phyloP scores from a whole-genome alignment of 192 early-diverging fungal species.

The Entophlyctis helioformis region DNA sequence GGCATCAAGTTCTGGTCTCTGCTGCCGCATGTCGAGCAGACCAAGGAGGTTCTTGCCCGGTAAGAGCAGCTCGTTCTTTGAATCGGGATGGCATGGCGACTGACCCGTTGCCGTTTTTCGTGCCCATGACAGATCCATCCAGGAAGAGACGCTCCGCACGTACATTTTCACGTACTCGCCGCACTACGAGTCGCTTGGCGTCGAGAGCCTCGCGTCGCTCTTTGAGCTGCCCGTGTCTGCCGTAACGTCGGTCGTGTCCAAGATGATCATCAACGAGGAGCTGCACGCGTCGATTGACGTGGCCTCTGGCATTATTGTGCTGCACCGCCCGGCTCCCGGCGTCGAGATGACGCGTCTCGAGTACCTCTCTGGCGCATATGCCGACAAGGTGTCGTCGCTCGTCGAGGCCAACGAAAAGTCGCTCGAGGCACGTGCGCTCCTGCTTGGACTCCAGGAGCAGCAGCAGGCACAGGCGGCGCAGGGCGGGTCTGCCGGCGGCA shows the following conservation, averaged over 20 bases:
- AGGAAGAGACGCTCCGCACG: constrained; percentile 91
- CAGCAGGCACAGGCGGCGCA: constrained; percentile 17
- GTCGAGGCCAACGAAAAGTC: constrained; percentile 88
- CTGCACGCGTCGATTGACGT: constrained; percentile 80
- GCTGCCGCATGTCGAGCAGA: constrained; percentile 64
- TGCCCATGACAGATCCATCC: constrained; percentile 33
- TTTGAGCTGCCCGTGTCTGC: constrained; percentile 59
- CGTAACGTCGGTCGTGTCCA: constrained; percentile 69
- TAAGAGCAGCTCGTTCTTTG: too few species aligned
- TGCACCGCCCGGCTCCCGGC: constrained; percentile 45
- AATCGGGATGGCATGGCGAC: too few species aligned
- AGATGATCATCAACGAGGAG: constrained; percentile 93
- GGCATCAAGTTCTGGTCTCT: constrained; percentile 96
- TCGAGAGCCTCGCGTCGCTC: constrained; percentile 75
- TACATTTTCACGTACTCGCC: constrained; percentile 89
- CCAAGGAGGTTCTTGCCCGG: constrained; percentile 79
- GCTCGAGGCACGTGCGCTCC: constrained; percentile 42
- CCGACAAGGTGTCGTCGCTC: constrained; percentile 75
- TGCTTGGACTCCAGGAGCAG: constrained; percentile 20
- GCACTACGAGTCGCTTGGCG: constrained; percentile 78
- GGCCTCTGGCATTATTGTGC: constrained; percentile 62
- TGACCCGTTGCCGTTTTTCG: background rate
- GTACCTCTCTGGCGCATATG: constrained; percentile 70
- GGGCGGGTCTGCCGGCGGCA: background rate
- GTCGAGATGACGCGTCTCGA: constrained; percentile 62